These are phyloP conservation scores for Calocybe indica DNA, from an alignment of 768 basidiomycete genomes.

Conservation along the genomic window DNA sequence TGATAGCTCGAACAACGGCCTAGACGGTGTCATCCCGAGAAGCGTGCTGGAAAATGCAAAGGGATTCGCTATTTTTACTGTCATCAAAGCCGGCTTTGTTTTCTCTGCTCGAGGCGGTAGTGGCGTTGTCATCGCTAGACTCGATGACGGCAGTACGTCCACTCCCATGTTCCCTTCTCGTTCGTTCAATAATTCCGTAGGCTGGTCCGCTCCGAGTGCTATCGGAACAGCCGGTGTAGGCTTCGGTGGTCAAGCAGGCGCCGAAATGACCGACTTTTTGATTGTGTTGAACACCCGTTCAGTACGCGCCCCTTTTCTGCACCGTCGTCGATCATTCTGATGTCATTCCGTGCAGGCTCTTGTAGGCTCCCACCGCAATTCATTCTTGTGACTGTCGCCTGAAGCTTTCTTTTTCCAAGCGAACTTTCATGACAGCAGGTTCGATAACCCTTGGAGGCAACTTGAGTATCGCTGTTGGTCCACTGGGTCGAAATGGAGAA, in stretches of 20 bases:
- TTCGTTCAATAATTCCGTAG: constrained; percentile 27
- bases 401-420: constrained; percentile 26
- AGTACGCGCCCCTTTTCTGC: constrained; percentile 33
- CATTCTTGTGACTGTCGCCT: no score
- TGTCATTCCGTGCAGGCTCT: constrained; percentile 41
- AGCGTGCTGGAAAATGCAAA: constrained; percentile 44
- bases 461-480: constrained; percentile 84
- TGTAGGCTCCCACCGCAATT: constrained; percentile 32
- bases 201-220: constrained; percentile 92
- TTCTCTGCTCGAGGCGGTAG: constrained; percentile 82
- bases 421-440: constrained; percentile 92
- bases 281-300: constrained; percentile 81
- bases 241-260: constrained; percentile 77
- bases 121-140: constrained; percentile 82
- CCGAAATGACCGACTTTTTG: constrained; percentile 88
- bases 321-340: constrained; percentile 2
- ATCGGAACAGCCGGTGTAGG: constrained; percentile 92
- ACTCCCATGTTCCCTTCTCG: not conserved
- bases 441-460: constrained; percentile 89
- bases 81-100: constrained; percentile 70
- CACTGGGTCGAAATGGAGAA: constrained; percentile 93
- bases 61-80: constrained; percentile 88
- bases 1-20: constrained; percentile 70
- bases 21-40: constrained; percentile 67
- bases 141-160: constrained; percentile 73